Evolutionary conservation across 2,329 filamentous ascomycete genomes (phyloP).

Genomic region (Epicoccum sorghinum): DNA sequence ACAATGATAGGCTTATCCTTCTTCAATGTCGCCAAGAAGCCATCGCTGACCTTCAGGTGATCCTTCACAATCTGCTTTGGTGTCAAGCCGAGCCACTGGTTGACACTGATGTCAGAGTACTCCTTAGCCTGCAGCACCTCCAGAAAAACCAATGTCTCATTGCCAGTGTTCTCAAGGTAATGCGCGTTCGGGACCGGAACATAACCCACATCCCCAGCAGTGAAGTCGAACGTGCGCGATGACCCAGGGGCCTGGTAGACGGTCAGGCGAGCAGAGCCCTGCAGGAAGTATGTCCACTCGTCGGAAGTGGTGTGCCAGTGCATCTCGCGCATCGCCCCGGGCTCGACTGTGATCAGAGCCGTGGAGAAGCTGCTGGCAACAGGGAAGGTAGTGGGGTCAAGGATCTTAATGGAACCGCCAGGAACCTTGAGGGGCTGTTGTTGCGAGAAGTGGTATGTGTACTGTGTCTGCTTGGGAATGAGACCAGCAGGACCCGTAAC

Average conservation of each 20-base stretch:
- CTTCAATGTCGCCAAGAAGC: constrained; percentile 37
- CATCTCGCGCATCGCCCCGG: constrained; percentile 68
- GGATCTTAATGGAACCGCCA: constrained; percentile 65
- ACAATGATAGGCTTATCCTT: constrained; percentile 50
- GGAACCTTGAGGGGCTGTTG: constrained; percentile 59
- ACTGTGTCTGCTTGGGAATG: constrained; percentile 39
- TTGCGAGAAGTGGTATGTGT: constrained; percentile 53
- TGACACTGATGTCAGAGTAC: constrained; percentile 62
- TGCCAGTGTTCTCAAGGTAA: constrained; percentile 67
- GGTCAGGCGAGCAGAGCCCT: constrained; percentile 62
- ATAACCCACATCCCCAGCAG: constrained; percentile 65
- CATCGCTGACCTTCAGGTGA: constrained; percentile 35
- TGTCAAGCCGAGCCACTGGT: constrained; percentile 63
- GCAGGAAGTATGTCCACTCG: constrained; percentile 67
- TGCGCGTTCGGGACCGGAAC: constrained; percentile 62
- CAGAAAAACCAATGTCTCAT: constrained; percentile 63
- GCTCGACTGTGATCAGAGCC: constrained; percentile 63
- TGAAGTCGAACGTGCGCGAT: constrained; percentile 64
- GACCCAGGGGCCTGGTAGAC: constrained; percentile 59
- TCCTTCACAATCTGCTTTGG: constrained; percentile 49
- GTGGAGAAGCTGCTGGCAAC: constrained; percentile 61
- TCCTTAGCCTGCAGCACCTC: constrained; percentile 62
- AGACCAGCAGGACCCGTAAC: constrained; percentile 49
- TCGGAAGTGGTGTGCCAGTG: constrained; percentile 68
- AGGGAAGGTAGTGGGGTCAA: constrained; percentile 64